Evolutionary conservation across 2,329 filamentous ascomycete species (phyloP).

Genomic region (Xylariaceae sp.): DNA sequence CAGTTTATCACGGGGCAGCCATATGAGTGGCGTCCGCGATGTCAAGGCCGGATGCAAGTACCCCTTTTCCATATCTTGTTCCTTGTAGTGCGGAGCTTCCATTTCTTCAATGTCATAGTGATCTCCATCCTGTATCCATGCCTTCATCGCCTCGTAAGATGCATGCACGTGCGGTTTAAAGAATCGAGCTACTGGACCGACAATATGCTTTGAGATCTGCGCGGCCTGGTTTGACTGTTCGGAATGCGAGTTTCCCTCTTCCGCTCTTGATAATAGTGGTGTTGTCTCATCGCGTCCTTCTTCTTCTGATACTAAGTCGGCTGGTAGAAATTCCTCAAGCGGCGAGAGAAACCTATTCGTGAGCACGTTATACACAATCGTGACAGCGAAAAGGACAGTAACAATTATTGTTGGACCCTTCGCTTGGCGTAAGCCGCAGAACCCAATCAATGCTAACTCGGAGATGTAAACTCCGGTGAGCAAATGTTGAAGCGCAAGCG

Average conservation of each 20-base stretch:
- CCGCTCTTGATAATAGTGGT: constrained; percentile 24
- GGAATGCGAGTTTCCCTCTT: constrained; percentile 25
- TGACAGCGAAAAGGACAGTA: constrained; percentile 57
- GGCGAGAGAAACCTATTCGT: constrained; percentile 29
- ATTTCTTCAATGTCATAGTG: constrained; percentile 16
- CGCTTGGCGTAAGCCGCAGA: constrained; percentile 58
- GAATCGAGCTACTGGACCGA: constrained; percentile 26
- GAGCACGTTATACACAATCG: constrained; percentile 56
- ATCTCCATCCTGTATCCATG: constrained; percentile 22
- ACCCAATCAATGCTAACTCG: constrained; percentile 64
- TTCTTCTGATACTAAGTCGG: constrained; percentile 18
- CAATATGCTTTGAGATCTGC: constrained; percentile 19
- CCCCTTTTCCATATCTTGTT: constrained; percentile 26
- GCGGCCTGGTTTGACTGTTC: constrained; percentile 21
- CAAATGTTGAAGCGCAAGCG: constrained; percentile 67
- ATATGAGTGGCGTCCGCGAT: constrained; percentile 53
- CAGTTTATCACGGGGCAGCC: constrained; percentile 60
- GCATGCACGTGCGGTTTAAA: constrained; percentile 27
- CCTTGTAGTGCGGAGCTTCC: constrained; percentile 23
- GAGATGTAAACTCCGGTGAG: constrained; percentile 68
- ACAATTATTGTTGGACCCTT: constrained; percentile 59
- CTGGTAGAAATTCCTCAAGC: constrained; percentile 27
- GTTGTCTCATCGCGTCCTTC: constrained; percentile 22
- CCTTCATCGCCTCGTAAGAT: constrained; percentile 26
- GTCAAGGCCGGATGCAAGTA: constrained; percentile 31